Percentiles rank a stretch among this genome's conserved stretches.
Evolutionary conservation across 345 rosid genomes (phyloP).

Genomic region (Populus nigra): DNA sequence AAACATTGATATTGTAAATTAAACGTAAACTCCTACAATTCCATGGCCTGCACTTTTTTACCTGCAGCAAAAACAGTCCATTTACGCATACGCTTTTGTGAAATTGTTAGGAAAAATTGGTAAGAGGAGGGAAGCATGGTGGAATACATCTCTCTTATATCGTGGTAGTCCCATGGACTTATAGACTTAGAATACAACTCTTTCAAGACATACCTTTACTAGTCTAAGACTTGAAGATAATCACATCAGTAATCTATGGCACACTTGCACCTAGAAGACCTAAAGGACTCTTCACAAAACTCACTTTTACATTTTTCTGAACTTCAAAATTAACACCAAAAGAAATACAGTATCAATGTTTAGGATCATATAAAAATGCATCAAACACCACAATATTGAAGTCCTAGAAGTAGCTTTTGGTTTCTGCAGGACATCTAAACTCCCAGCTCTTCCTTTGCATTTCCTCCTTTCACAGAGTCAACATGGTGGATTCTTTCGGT

Average conservation of each 20-base stretch:
- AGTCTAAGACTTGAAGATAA: no score
- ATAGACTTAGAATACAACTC: no score
- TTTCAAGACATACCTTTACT: no score
- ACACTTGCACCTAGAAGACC: no score
- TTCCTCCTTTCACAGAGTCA: conserved; percentile 10
- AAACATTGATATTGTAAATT: neutral
- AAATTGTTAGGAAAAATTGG: no score
- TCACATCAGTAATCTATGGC: no score
- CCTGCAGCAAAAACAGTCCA: neutral
- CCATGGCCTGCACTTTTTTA: neutral
- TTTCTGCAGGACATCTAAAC: neutral
- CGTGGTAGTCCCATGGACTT: no score
- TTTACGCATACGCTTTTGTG: neutral
- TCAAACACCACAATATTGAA: neutral
- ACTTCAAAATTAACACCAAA: no score
- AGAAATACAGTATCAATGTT: neutral
- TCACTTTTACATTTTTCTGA: no score
- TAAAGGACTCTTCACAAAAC: no score
- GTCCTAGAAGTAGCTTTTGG: neutral
- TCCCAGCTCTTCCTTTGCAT: neutral
- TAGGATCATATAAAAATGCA: neutral
- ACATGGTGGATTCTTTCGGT: neutral
- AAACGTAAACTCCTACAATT: neutral
- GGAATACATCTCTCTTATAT: no score
- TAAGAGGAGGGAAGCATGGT: no score